Evolutionary conservation across 768 basidiomycete genomes (phyloP).

Genomic region (Tulasnella sp.): DNA sequence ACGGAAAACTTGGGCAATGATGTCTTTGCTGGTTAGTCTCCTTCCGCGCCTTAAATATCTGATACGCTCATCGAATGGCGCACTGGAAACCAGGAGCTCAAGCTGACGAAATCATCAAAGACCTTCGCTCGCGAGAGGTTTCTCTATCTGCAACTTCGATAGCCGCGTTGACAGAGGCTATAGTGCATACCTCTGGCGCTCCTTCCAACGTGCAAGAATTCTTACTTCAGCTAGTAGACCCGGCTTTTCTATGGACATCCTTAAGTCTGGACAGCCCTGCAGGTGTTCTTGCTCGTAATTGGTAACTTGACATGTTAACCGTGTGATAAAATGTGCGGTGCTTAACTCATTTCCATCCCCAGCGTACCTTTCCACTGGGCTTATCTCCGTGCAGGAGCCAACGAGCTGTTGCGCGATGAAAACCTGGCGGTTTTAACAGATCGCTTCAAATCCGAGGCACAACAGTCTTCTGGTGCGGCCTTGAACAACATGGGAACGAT

Average conservation of each 20-base stretch:
- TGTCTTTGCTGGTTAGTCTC: too few relatives aligned
- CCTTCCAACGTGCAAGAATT: not conserved
- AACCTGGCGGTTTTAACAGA: conserved; percentile 26
- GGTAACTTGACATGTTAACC: not conserved
- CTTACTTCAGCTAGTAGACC: not conserved
- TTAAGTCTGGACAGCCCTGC: not conserved
- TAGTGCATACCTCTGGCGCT: too few relatives aligned
- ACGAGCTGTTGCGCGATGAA: conserved; percentile 24
- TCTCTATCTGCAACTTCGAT: too few relatives aligned
- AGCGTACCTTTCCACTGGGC: conserved; percentile 36
- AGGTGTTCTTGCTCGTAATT: not conserved
- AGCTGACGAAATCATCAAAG: too few relatives aligned
- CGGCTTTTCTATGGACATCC: conserved; percentile 2
- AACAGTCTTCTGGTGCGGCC: not conserved
- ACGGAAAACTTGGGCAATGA: too few relatives aligned
- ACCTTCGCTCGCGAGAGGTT: too few relatives aligned
- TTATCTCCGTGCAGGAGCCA: conserved; percentile 30
- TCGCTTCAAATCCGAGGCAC: conserved; percentile 1
- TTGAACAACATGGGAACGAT: not conserved
- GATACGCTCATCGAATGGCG: too few relatives aligned
- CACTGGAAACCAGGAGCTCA: too few relatives aligned
- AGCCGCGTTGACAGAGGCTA: too few relatives aligned
- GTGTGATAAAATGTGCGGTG: not conserved
- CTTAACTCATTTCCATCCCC: conserved; percentile 6
- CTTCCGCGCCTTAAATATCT: too few relatives aligned